These are phyloP conservation scores for Pichia sorboxylosa DNA, from an alignment of 1,139 yeast species.

Conservation along the genomic window DNA sequence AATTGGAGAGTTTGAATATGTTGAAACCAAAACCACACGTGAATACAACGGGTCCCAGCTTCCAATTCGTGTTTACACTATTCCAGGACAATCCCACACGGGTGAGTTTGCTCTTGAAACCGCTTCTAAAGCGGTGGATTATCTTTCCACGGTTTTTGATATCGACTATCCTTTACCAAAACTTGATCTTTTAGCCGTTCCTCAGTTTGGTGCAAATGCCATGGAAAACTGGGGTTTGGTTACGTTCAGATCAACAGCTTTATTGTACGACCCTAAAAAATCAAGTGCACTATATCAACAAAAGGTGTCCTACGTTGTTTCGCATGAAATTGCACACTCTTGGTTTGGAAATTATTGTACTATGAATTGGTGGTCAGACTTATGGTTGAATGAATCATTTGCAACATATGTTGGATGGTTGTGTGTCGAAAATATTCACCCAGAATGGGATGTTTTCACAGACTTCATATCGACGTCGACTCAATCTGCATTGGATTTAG, in stretches of 20 bases:
- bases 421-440: constrained; percentile 40
- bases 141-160: constrained; percentile 40
- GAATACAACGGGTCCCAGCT: constrained; percentile 28
- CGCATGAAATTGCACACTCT: constrained; percentile 55
- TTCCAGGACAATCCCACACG: constrained; percentile 39
- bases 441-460: constrained; percentile 49
- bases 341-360: constrained; percentile 57
- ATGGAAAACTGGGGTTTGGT: constrained; percentile 55
- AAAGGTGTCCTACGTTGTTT: constrained; percentile 47
- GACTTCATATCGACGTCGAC: constrained; percentile 40
- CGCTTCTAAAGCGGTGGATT: constrained; percentile 41
- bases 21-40: constrained; percentile 29
- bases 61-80: constrained; percentile 45
- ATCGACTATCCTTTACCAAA: constrained; percentile 51
- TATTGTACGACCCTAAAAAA: constrained; percentile 35
- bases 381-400: constrained; percentile 54
- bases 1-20: constrained; percentile 43
- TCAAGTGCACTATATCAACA: constrained; percentile 36
- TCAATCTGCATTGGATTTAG: constrained; percentile 41
- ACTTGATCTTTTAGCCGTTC: constrained; percentile 46
- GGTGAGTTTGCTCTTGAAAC: constrained; percentile 41
- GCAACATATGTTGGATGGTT: constrained; percentile 50
- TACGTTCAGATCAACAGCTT: constrained; percentile 43
- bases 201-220: constrained; percentile 48
- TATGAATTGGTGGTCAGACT: constrained; percentile 56